These are phyloP conservation scores for Myriangium duriaei DNA, from an alignment of 2,329 filamentous ascomycete species.

Conservation along the genomic window DNA sequence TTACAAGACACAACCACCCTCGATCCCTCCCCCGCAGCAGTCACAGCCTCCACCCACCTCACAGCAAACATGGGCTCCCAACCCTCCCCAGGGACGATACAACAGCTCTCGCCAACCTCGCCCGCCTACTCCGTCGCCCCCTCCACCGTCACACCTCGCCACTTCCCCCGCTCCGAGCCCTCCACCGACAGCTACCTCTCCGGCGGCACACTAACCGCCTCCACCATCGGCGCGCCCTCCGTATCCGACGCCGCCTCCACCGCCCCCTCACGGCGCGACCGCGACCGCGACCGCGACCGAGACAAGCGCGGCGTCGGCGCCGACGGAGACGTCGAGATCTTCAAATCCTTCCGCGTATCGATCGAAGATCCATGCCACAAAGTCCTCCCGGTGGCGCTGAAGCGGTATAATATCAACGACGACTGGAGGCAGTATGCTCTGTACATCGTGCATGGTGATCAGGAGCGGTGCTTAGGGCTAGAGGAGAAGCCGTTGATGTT, in stretches of 20 bases:
- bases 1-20: slow-evolving; percentile 31
- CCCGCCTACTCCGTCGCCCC: slow-evolving; percentile 30
- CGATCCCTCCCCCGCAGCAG: slow-evolving; percentile 38
- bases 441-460: slow-evolving; percentile 98
- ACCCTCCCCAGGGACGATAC: slow-evolving; percentile 27
- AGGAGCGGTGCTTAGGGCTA: slow-evolving; percentile 82
- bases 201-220: slow-evolving; percentile 19
- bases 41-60: slow-evolving; percentile 38
- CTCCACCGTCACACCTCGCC: slow-evolving; percentile 17
- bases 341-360: slow-evolving; percentile 95
- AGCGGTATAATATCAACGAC: slow-evolving; percentile 96
- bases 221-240: slow-evolving; percentile 16
- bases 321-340: slow-evolving; percentile 68
- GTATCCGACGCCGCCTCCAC: slow-evolving; percentile 9
- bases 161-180: slow-evolving; percentile 19
- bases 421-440: slow-evolving; percentile 96
- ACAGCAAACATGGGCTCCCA: slow-evolving; percentile 36
- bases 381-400: slow-evolving; percentile 85
- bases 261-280: slow-evolving; percentile 2
- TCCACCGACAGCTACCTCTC: slow-evolving; percentile 15
- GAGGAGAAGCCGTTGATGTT: slow-evolving; percentile 90
- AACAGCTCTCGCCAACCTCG: slow-evolving; percentile 37
- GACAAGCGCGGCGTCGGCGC: slow-evolving; percentile 13
- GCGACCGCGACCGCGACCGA: slow-evolving; percentile 1
- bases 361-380: slow-evolving; percentile 98